Conservation (phyloP, 768 basidiomycete species). For the Coprinopsis strossmayeri region DNA sequence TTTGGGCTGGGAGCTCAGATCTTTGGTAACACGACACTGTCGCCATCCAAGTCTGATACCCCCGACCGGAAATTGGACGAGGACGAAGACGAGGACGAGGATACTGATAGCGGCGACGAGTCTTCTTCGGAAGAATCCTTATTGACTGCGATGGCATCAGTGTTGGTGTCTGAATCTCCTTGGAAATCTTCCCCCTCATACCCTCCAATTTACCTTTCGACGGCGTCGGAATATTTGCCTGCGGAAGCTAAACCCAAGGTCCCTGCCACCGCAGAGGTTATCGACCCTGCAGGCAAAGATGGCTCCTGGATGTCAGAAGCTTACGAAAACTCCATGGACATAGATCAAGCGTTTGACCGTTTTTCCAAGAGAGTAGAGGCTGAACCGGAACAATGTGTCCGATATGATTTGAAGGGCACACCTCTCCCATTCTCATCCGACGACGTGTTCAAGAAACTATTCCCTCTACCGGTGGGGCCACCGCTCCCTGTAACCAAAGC, state of each 20-base stretch:
- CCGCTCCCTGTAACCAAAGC: slow-evolving; percentile 53
- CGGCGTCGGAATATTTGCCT: slow-evolving; percentile 64
- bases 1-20: slow-evolving; percentile 64
- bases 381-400: slow-evolving; percentile 79
- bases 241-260: slow-evolving; percentile 44
- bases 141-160: slow-evolving; percentile 49
- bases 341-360: slow-evolving; percentile 82
- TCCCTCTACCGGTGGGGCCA: slow-evolving; percentile 45
- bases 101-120: slow-evolving; percentile 25
- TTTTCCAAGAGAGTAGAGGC: slow-evolving; percentile 69
- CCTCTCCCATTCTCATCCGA: slow-evolving; percentile 81
- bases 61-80: slow-evolving; percentile 19
- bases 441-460: slow-evolving; percentile 63
- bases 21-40: slow-evolving; percentile 37
- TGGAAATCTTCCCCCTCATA: slow-evolving; percentile 66
- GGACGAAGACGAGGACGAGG: slow-evolving; percentile 26
- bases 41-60: slow-evolving; percentile 1
- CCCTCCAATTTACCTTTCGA: slow-evolving; percentile 67
- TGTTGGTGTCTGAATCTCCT: slow-evolving; percentile 50
- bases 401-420: slow-evolving; percentile 87
- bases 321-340: slow-evolving; percentile 74
- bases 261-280: slow-evolving; percentile 36
- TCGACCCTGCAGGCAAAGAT: slow-evolving; percentile 37
- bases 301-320: slow-evolving; percentile 60
- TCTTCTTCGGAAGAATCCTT: slow-evolving; percentile 41